Evolutionary conservation across 176 grass and related monocot genomes (phyloP).

Genomic region (Themeda triandra): DNA sequence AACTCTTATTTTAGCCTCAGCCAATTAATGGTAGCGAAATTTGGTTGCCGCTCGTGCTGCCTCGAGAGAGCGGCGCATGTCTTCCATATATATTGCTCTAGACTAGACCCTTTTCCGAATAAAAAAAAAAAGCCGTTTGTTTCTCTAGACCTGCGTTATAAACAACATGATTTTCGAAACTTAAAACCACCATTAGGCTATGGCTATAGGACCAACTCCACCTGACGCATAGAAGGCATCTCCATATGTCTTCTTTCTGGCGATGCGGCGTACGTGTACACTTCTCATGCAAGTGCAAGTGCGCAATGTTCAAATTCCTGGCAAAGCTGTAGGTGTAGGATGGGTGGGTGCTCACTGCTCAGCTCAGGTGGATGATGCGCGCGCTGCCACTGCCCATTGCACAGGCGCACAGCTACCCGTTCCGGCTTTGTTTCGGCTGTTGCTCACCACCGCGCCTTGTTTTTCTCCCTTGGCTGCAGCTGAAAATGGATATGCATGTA

Average conservation of each 20-base stretch:
- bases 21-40: too few species aligned
- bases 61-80: too few species aligned
- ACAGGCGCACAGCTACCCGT: neutral
- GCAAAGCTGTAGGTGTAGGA: neutral
- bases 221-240: neutral
- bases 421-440: neutral
- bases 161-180: neutral
- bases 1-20: too few species aligned
- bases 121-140: too few species aligned
- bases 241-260: neutral
- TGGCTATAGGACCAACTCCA: neutral
- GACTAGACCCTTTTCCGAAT: too few species aligned
- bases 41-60: too few species aligned
- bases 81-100: too few species aligned
- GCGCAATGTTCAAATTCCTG: neutral
- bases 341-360: fast-evolving
- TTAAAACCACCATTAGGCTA: neutral
- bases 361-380: neutral
- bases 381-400: neutral
- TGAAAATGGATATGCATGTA: neutral
- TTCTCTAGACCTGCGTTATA: neutral
- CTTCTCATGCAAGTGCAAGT: neutral
- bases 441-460: neutral
- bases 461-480: neutral
- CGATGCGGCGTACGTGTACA: neutral